Base-by-base conservation (phyloP, 305 asterid species). In the Petunia hybrid region DNA sequence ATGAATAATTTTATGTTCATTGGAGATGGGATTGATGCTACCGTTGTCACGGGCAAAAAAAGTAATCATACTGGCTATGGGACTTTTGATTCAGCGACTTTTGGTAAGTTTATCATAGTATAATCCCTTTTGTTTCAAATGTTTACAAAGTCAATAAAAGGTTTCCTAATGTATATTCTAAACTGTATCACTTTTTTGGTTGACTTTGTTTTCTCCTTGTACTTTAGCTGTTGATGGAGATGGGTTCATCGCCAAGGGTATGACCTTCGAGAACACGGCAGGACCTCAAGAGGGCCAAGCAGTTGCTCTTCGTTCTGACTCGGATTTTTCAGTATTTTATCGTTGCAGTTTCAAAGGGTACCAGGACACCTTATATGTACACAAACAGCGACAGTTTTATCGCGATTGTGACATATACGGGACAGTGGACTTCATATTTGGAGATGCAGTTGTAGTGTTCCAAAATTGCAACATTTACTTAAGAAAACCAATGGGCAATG, bases 181-280 rank as follows among this genome's bases (percentile, higher is more conserved):
- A 45, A 45, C 7, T 6, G 51, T 0, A 45, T 45, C 7, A 2
- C 45, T 36, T 61, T 43, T 48, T 38, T 79, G 8, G 6, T 48
- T 38, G 4, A 10, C 5, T 51, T 70, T 51, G 13, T 45, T 12
- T 45, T 31, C 6, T 60, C 2, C 36, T 51, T 75, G 6, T 16
- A 80, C 86, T 91, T 91, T 77, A 83, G 92, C n/a, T 85, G 84
- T 0, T 22, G 31, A 22, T 22, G 98, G 97, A 38, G 94, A 94
- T 63, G 88, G 91, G 2, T 94, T 94, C 84, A 91, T 94, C 8
- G 98, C 97, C 0, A 86, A 89, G 60, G 97, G 92, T 67, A 94
- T 94, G 59, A 94, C 95, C 1, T 88, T 94, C 81, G 89, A 90
- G 80, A 94, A 94, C 94, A 83, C 92, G 60, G 97, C 98, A 5